A percentile compares a stretch with the other conserved stretches of the same genome.
Evolutionary conservation across 345 rosid genomes (phyloP).

Genomic region (Linum usitatissimum): DNA sequence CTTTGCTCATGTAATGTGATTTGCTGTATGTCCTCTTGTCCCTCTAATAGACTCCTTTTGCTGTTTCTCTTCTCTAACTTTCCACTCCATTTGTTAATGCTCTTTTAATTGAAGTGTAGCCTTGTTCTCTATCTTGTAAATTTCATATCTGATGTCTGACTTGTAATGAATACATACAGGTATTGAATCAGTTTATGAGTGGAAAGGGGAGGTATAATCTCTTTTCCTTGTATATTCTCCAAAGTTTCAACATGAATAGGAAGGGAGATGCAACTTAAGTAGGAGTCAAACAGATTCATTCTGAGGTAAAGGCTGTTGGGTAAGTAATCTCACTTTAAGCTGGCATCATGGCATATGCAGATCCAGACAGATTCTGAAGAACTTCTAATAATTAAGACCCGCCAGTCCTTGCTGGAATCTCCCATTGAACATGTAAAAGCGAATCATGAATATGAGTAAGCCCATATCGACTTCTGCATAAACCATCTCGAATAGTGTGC

Average conservation of each 20-base stretch:
- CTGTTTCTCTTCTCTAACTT: too few relatives aligned
- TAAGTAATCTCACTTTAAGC: background rate
- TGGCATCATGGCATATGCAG: conserved; percentile 27
- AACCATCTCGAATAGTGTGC: background rate
- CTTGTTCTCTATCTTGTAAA: background rate
- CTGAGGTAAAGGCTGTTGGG: too few relatives aligned
- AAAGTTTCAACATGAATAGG: background rate
- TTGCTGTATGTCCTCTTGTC: too few relatives aligned
- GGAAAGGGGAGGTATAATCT: conserved; percentile 80
- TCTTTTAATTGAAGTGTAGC: background rate
- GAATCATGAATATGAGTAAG: conserved; percentile 93
- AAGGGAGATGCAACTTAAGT: conserved; percentile 1
- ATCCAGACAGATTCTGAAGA: conserved; percentile 78
- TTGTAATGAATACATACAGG: conserved; percentile 50
- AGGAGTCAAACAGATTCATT: background rate
- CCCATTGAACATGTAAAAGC: conserved; percentile 79
- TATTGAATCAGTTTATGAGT: conserved; percentile 69
- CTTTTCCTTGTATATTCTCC: background rate
- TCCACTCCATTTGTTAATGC: background rate
- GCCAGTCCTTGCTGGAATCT: conserved; percentile 70
- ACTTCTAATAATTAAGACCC: conserved; percentile 77
- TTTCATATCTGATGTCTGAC: conserved; percentile 2
- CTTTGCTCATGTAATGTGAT: background rate
- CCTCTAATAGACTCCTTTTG: too few relatives aligned
- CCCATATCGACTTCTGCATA: conserved; percentile 9